Base-by-base conservation (phyloP, 2,329 filamentous ascomycete genomes). In the Rutstroemia sp. region DNA sequence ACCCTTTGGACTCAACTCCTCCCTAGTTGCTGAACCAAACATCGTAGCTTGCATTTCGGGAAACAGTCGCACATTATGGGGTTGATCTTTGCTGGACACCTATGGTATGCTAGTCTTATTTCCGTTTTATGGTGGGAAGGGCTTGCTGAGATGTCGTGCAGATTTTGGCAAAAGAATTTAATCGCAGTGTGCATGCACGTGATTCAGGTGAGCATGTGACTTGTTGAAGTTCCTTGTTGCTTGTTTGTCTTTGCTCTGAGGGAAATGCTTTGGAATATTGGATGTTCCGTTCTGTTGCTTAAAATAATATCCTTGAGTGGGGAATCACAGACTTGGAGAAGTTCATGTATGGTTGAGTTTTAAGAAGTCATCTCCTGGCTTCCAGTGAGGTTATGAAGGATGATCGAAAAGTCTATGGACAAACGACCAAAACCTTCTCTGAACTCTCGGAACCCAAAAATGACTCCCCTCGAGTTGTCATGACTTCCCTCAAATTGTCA, bases 1-100 rank as follows among this genome's bases (percentile, higher is more conserved):
- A 2, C 10, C 30, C 25, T 27, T 59, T 25, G 23, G 3, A 23
- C 23, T 23, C 23, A 23, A 23, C 23, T 23, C 23, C 23, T 23
- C 23, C 10, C 14, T 48, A 37, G 9, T 38, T 48, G 49, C 45
- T 52, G 19, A 56, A 45, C 54, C 7, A 53, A 69, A 65, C 55
- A 63, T 60, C 30, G 65, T 61, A 86, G 78, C 77, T 88, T 44
- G 85, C 86, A 47, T 88, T 89, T 66, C 79, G 86, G 49, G 79
- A 87, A 63, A 84, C 85, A 0, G 81, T 85, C 3, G 77, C 82
- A 59, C 74, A 79, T 49, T 88, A 86, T 68, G 81, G 79, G 49
- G 79, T 80, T 16, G 85, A 88, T 67, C 68, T 88, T 6, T 83
- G 80, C 62, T 88, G 85, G 80, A 87, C 85, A 2, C 86, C 86